Base-by-base conservation (phyloP, 306 rosid genomes). In the Prinsepia uniflora region DNA sequence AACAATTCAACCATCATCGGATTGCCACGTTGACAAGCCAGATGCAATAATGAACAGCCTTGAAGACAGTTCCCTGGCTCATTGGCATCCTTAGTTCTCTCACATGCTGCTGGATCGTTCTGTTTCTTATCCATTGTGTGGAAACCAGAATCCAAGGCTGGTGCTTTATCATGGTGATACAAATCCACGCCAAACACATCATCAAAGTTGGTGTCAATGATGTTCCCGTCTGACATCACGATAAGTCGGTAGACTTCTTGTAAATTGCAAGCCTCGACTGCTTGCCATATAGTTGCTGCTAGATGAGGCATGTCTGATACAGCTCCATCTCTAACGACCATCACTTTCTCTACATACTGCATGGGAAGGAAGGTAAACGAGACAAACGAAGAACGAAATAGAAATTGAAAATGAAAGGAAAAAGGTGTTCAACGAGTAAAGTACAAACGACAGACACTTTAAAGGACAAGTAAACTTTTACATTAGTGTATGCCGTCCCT, bases 21-120 rank as follows among this genome's bases (percentile, higher is more conserved):
- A 78, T 85, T 78, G 65, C 76, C 82, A 76, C 66, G 62, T 72
- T 84, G 82, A 63, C 99, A 94, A 53, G 99, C 96, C 69, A 94
- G 81, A 80, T 94, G 99, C 84, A 94, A 80, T 64, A 91, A 66
- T 8, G 97, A 89, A 78, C 97, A 89, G 63, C 96, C 95, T 68
- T 78, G 87, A 81, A 89, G 89, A 81, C 87, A 84, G 59, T 67
- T 84, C 68, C 77, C 84, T 36, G 85, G 76, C 74, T 84, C 92
- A 34, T 76, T 52, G 65, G 87, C 72, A 74, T 76, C 76, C 49
- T 64, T 52, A 47, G 41, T 82, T 75, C 72, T 80, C 47, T 81
- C 79, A 70, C 90, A 88, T 20, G 83, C 76, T 48, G 85, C 73
- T 70, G 94, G 89, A 81, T 82, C 89, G n/a, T 69, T 71, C 56